Base-by-base conservation (phyloP, 768 basidiomycete genomes). In the Cystofilobasidium bisporidii region DNA sequence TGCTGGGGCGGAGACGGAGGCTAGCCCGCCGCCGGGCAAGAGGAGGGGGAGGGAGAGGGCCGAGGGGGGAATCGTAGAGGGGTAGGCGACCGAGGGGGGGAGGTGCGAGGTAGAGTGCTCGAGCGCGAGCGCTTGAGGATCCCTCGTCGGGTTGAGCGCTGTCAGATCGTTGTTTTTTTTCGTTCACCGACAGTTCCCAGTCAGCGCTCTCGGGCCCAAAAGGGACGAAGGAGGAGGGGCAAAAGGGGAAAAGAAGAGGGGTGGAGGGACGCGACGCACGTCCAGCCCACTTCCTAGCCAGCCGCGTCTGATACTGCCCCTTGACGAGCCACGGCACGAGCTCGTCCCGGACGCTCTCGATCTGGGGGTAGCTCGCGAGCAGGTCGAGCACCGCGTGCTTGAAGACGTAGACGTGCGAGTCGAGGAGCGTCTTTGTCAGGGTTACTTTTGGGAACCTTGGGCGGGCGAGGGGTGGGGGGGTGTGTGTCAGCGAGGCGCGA, bases 291-390 rank as follows among this genome's bases (percentile, higher is more conserved):
- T 71, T 63, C 43, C 66, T 60, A 14, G 72, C 71, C 15, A 78
- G 63, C 12, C 73, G 72, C 41, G 72, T 73, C 67, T 79, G 76
- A 75, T 91, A 91, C 70, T 89, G 88, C 9, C 88, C 79, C 74
- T 89, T 91, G 78, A 90, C 88, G 64, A 96, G 74, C 89, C 91
- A 96, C 0, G 93, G 93, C 15, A 97, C 75, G 73, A 96, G 89
- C 69, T 96, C 91, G 75, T 93, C 88, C 61, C 87, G 82, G 61
- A 97, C 81, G 20, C 91, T 94, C 61, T 89, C 86, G 48, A 92
- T 81, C 48, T 69, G 68, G 8, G 62, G 62, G n/a, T 58, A 69
- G 71, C 85, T 82, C 6, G 78, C 78, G 17, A 78, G 62, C 33
- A 84, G 80, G 67, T 89, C 86, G 30, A 96, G 79, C 11, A 94